Evolutionary conservation across 2,329 filamentous ascomycete genomes (phyloP), one percentile per base, ranked within the genome.

Genomic region (Cytospora chrysosperma): DNA sequence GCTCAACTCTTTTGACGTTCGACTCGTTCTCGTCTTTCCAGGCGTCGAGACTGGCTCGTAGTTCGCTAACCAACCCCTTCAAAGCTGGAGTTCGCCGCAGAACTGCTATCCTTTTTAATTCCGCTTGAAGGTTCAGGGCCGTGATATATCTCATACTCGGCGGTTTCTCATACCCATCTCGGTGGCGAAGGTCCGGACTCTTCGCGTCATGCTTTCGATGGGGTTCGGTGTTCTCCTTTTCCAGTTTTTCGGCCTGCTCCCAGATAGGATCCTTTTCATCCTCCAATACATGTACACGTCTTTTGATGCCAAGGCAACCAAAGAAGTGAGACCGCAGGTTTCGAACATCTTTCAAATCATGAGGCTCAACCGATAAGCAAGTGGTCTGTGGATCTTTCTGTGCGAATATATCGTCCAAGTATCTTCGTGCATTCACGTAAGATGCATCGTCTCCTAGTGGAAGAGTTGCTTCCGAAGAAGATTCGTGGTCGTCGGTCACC

Each of bases 111-210:
- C 62, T 21, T 26, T 64, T 64, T 26, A 64, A 17, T 26, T 64
- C 58, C 7, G 53, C 57, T 26, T 64, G 57, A 4, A 64, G 8
- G 24, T 40, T 57, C 17, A 64, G 49, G 12, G 57, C 62, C 43
- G 58, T 64, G 47, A 61, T 60, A 56, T 57, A 61, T 40, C 58
- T 53, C 53, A 64, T 64, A 26, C 59, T 30, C n/a, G 34, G 62
- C 37, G 47, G 40, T 13, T 56, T 15, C 15, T 34, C 40, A 43
- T 21, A 30, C 2, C 37, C 26, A 13, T 52, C 54, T 2, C 2
- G 19, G 8, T 21, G 51, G 7, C 15, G 55, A 3, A 28, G 10
- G 15, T 24, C 21, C 9, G 32, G 62, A 10, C 28, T 53, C 6
- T 52, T 61, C 10, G 30, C 26, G 24, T 54, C 59, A 43, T 51